phyloP scores from a whole-genome alignment of 495 filamentous ascomycete genomes.

The Daldinia loculata region DNA sequence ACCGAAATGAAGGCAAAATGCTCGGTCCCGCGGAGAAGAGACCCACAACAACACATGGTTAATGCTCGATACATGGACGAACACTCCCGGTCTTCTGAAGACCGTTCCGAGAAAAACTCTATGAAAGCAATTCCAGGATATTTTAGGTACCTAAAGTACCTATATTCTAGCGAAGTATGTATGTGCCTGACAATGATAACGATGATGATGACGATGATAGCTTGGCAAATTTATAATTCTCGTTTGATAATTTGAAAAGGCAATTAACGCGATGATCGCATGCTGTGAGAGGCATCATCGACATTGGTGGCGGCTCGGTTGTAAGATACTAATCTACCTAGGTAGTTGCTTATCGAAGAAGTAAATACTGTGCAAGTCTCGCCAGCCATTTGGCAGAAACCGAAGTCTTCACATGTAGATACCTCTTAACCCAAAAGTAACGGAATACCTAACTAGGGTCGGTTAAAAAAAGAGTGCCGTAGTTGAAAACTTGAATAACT shows the following conservation, averaged over 20 bases:
- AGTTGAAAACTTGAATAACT: background rate
- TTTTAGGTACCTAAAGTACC: background rate
- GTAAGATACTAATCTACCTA: background rate
- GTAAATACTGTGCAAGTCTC: no score
- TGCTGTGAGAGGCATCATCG: conserved; percentile 1
- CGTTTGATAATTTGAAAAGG: background rate
- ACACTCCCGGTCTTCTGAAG: background rate
- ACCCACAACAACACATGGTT: background rate
- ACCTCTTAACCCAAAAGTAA: background rate
- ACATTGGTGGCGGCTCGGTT: conserved; percentile 17
- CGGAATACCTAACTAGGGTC: background rate
- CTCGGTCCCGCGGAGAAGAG: background rate
- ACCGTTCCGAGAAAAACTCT: background rate
- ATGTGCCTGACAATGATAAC: background rate
- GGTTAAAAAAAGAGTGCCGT: background rate
- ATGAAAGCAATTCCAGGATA: background rate
- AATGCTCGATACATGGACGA: background rate
- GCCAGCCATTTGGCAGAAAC: no score
- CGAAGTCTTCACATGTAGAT: no score
- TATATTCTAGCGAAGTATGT: background rate
- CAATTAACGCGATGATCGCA: background rate
- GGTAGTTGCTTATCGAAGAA: background rate
- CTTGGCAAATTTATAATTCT: conserved; percentile 13
- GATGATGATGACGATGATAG: background rate
- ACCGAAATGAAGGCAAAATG: background rate